These are phyloP conservation scores for Pythium apleroticum DNA, from an alignment of 352 stramenopile genomes.

Conservation along the genomic window DNA sequence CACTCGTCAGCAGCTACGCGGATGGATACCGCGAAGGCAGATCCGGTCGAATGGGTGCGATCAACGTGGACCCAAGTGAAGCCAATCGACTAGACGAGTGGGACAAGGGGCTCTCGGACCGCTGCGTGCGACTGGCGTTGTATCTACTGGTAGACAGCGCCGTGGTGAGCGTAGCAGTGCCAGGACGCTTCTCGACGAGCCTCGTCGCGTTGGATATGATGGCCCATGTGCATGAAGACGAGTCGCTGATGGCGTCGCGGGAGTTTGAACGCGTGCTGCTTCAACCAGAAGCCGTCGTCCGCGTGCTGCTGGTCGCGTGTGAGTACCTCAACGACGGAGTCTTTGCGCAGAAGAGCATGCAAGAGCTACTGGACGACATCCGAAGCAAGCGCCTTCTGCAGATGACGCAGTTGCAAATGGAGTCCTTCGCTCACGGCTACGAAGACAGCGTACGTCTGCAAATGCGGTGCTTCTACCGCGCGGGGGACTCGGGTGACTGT, in stretches of 20 bases:
- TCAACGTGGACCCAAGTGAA: background rate
- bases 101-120: background rate
- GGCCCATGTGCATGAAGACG: background rate
- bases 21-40: background rate
- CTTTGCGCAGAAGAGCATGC: conserved; percentile 30
- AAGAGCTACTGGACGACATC: conserved; percentile 27
- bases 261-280: conserved; percentile 16
- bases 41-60: background rate
- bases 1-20: background rate
- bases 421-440: conserved; percentile 17
- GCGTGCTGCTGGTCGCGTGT: conserved; percentile 9
- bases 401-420: conserved; percentile 19
- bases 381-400: conserved; percentile 13
- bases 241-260: background rate
- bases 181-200: background rate
- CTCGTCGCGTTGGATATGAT: conserved; percentile 18
- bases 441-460: conserved; percentile 16
- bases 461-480: conserved; percentile 18
- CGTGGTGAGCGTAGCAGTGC: conserved; percentile 13
- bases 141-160: conserved; percentile 17
- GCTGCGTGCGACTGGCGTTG: conserved; percentile 10
- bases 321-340: conserved; percentile 21
- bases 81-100: background rate
- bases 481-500: conserved; percentile 7
- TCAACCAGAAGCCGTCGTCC: conserved; percentile 11